These are phyloP conservation scores for Yarrowia sp. DNA, from an alignment of 805 yeast species.

Conservation along the genomic window DNA sequence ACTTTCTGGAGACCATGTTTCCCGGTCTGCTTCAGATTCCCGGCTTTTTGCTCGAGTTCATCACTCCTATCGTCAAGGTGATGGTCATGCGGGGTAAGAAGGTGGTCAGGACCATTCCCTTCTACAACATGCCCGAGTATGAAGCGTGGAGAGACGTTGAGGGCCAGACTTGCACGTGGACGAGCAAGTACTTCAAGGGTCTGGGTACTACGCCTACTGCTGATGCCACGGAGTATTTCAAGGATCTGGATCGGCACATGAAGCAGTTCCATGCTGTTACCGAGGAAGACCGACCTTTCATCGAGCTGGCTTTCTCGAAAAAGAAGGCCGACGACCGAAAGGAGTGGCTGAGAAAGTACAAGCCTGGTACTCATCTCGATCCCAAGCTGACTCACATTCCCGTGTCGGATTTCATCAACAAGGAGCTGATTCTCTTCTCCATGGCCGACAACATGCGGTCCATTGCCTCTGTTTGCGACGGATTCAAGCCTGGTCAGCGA, in stretches of 20 bases:
- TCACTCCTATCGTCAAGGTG: conserved; percentile 95
- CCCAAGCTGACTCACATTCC: conserved; percentile 79
- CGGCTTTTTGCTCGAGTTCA: conserved; percentile 90
- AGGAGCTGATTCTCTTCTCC: conserved; percentile 91
- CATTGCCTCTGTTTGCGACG: conserved; percentile 92
- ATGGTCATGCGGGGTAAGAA: conserved; percentile 64
- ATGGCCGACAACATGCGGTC: conserved; percentile 97
- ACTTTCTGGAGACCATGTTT: conserved; percentile 89
- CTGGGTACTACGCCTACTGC: conserved; percentile 89
- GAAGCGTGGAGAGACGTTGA: conserved; percentile 90
- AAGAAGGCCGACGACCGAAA: conserved; percentile 96
- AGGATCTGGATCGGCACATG: conserved; percentile 82
- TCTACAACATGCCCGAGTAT: conserved; percentile 95
- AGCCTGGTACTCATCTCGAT: conserved; percentile 91
- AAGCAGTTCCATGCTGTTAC: conserved; percentile 83
- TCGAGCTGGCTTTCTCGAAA: conserved; percentile 93
- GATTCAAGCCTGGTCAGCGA: conserved; percentile 96
- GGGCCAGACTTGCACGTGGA: conserved; percentile 78
- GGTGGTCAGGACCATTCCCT: conserved; percentile 62
- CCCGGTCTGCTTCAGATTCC: conserved; percentile 92
- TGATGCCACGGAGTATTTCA: conserved; percentile 88
- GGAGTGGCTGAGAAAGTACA: conserved; percentile 91
- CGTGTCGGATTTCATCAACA: conserved; percentile 90
- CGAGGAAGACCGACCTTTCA: conserved; percentile 71
- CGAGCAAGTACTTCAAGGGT: conserved; percentile 96